Conservation (phyloP, 345 rosid genomes). For the Abelmoschus esculentus region DNA sequence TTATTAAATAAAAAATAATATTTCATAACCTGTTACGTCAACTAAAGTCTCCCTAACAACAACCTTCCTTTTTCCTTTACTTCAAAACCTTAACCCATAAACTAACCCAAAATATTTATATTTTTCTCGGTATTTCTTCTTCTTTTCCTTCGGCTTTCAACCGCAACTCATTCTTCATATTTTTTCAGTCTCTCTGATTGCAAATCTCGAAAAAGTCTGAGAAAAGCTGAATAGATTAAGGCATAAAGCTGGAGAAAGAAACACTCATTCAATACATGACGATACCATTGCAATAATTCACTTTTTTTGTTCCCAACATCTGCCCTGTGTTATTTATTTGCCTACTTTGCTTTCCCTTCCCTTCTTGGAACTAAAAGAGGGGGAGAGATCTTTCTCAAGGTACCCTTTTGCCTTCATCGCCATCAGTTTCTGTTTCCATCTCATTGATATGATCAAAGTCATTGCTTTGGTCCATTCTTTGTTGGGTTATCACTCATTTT, state of each 20-base stretch:
- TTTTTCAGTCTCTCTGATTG: conserved; percentile 1
- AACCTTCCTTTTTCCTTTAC: background rate
- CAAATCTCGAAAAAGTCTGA: conserved; percentile 21
- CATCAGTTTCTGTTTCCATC: background rate
- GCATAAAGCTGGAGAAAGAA: conserved; percentile 26
- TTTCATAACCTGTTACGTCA: too few species aligned
- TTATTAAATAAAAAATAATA: too few species aligned
- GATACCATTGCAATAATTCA: conserved; percentile 28
- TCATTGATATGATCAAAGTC: conserved; percentile 5
- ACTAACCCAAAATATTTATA: background rate
- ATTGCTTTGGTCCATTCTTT: background rate
- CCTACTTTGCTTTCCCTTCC: conserved; percentile 18
- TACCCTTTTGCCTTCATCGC: conserved; percentile 10
- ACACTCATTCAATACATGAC: conserved; percentile 8
- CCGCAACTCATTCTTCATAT: conserved; percentile 7
- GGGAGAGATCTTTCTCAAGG: conserved; percentile 14
- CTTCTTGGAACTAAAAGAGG: background rate
- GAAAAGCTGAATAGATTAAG: background rate
- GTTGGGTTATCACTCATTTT: conserved; percentile 7
- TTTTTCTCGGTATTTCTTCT: background rate
- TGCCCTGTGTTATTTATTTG: conserved; percentile 4
- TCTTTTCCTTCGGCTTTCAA: conserved; percentile 6
- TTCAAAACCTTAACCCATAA: background rate
- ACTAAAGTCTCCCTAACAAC: background rate
- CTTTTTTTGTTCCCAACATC: conserved; percentile 4